Conservation (phyloP, 139 green algal species). For the Auxenochlorella pyrenoidosa region DNA sequence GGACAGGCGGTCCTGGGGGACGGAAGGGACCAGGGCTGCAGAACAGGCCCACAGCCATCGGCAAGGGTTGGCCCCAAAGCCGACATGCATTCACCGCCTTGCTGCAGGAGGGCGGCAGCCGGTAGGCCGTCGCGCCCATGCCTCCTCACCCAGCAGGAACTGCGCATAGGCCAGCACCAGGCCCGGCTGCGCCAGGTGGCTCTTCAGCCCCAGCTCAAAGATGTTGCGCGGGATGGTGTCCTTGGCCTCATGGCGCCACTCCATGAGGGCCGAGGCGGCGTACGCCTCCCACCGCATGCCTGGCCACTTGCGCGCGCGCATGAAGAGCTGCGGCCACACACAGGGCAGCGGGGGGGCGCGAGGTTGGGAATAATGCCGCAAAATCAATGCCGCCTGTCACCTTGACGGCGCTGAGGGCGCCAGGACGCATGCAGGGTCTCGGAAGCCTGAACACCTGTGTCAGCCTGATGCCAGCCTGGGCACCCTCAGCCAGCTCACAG, state of each 20-base stretch:
- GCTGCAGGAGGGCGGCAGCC: background rate
- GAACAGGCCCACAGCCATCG: background rate
- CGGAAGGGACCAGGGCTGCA: too few relatives aligned
- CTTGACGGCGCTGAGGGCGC: background rate
- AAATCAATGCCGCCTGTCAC: too few relatives aligned
- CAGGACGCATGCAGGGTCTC: too few relatives aligned
- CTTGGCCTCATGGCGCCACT: conserved; percentile 77
- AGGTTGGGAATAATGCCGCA: background rate
- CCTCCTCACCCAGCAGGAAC: conserved; percentile 63
- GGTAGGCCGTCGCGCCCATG: background rate
- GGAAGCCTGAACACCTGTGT: too few relatives aligned
- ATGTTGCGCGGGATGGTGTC: conserved; percentile 87
- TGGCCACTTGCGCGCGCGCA: conserved; percentile 77
- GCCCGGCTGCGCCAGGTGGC: conserved; percentile 62
- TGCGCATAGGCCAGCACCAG: conserved; percentile 81
- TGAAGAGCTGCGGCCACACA: conserved; percentile 72
- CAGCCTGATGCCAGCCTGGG: too few relatives aligned
- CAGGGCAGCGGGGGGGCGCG: background rate
- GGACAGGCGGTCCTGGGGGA: too few relatives aligned
- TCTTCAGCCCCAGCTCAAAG: conserved; percentile 92
- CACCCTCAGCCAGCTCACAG: too few relatives aligned
- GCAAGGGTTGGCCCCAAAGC: background rate
- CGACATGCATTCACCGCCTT: background rate
- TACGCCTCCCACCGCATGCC: conserved; percentile 87
- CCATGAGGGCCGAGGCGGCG: conserved; percentile 80